Base-by-base conservation (phyloP, 345 rosid genomes). In the Microcos paniculata region DNA sequence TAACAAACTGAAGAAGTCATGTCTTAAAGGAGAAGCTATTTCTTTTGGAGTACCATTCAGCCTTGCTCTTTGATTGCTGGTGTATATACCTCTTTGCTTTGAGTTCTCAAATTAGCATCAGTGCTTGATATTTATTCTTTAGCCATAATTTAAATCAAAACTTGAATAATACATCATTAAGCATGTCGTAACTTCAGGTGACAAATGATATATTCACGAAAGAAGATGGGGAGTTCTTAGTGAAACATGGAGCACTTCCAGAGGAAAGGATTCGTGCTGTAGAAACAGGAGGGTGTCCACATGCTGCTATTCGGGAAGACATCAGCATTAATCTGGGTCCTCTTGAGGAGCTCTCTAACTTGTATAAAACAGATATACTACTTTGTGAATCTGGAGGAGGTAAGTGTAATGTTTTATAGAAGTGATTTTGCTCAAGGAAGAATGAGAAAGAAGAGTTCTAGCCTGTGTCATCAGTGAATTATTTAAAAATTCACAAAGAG, bases 331-430 rank as follows among this genome's bases (percentile, higher is more conserved):
- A 93, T 79, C 86, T 96, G 49, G 99, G 99, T 72, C 99, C 97
- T 68, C 97, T 93, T 3, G 99, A 96, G 85, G 99, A 96, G 86
- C 92, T 93, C 26, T 89, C 96, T 15, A 90, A 88, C 83, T 77
- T 93, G 76, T 96, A 85, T 85, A 96, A 88, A 72, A 83, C 99
- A 69, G 98, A 93, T 81, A 58, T 96, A 69, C 92, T 96, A 77
- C 98, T 96, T 59, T 96, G 98, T 74, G 96, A 96, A 90, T 93
- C 98, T 23, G 98, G 99, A 38, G 99, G 98, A 88, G 99, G 97
- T 88, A 80, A 76, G 26, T 48, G n/a, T 67, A 10, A 49, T 38
- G 8, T 28, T 68, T 10, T 45, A 3, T 15, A 24, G 38, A 48
- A 46, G 24, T 48, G 72, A 48, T 28, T 26, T 48, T 23, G 4